Evolutionary conservation across 1,139 yeast genomes (phyloP).

Genomic region (Debaryomycetaceae sp.): DNA sequence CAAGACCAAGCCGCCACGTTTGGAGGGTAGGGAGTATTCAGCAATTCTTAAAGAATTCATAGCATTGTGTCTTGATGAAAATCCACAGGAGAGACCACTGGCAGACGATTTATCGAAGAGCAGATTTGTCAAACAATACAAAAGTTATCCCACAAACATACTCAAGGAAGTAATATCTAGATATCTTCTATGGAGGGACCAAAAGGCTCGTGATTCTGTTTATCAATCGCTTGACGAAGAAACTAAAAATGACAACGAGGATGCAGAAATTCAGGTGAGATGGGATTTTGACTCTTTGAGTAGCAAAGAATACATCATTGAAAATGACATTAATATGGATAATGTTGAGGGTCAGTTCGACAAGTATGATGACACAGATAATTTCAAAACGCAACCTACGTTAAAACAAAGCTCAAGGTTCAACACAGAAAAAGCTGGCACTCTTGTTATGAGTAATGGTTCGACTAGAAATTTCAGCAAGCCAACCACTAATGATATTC

Average conservation of each 20-base stretch:
- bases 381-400: constrained; percentile 29
- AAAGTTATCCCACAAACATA: constrained; percentile 54
- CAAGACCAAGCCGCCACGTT: constrained; percentile 87
- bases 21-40: constrained; percentile 87
- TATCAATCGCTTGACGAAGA: constrained; percentile 36
- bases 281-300: constrained; percentile 86
- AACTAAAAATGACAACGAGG: constrained; percentile 12
- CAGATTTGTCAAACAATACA: constrained; percentile 64
- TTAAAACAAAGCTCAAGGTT: constrained; percentile 16
- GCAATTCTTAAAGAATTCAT: constrained; percentile 77
- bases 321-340: constrained; percentile 55
- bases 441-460: constrained; percentile 1
- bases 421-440: constrained; percentile 1
- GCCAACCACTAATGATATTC: constrained; percentile 44
- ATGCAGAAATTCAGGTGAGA: constrained; percentile 55
- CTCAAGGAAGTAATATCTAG: constrained; percentile 78
- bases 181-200: constrained; percentile 77
- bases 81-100: constrained; percentile 79
- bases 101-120: constrained; percentile 83
- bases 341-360: constrained; percentile 34
- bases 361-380: constrained; percentile 30
- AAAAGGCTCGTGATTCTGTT: constrained; percentile 49
- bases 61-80: constrained; percentile 90
- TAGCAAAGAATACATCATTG: constrained; percentile 67
- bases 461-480: constrained; percentile 1